phyloP scores from a whole-genome alignment of 2,329 filamentous ascomycete genomes.

The Lizonia empirigonia region DNA sequence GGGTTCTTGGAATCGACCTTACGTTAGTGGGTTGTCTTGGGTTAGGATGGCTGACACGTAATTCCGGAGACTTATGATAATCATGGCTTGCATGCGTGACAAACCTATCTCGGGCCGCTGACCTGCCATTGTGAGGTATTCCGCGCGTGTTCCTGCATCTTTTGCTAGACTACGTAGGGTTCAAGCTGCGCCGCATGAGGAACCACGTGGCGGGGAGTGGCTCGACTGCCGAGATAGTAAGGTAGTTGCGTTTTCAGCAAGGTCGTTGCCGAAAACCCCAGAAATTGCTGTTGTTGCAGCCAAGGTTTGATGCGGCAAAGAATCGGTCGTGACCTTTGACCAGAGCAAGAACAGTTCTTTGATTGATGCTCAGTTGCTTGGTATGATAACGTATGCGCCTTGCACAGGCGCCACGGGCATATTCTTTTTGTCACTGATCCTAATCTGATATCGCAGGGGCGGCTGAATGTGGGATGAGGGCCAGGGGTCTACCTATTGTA shows the following conservation, averaged over 20 bases:
- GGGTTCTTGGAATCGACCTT: slow-evolving; percentile 8
- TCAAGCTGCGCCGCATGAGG: background rate
- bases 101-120: background rate
- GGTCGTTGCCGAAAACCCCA: background rate
- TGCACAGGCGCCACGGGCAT: background rate
- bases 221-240: background rate
- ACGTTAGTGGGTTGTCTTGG: slow-evolving; percentile 9
- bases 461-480: slow-evolving; percentile 11
- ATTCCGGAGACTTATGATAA: slow-evolving; percentile 18
- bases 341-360: background rate
- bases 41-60: slow-evolving; percentile 22
- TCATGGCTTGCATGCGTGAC: slow-evolving; percentile 1
- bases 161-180: background rate
- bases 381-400: background rate
- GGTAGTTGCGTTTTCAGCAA: background rate
- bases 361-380: background rate
- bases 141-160: background rate
- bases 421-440: slow-evolving; percentile 7
- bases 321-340: background rate
- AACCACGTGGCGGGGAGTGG: background rate
- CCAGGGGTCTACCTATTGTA: no score
- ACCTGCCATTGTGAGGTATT: slow-evolving; percentile 6
- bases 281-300: background rate
- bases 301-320: background rate
- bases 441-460: background rate